A percentile compares a stretch with the other conserved stretches of the same genome.
Evolutionary conservation across 179 eudicot species (phyloP).

Genomic region (Carnegiea gigantea): DNA sequence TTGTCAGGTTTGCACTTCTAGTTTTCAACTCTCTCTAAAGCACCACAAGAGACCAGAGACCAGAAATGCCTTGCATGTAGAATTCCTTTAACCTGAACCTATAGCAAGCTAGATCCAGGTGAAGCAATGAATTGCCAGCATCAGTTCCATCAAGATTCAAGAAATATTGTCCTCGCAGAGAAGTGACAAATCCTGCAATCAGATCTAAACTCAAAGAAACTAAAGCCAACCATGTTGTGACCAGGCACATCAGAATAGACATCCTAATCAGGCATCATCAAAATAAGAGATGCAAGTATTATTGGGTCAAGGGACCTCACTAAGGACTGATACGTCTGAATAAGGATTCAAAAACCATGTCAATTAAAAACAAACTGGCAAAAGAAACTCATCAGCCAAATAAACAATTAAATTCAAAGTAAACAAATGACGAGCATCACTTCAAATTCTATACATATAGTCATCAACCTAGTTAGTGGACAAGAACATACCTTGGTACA

Average conservation of each 20-base stretch:
- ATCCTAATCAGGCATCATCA: not conserved
- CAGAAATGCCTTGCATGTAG: too few species aligned
- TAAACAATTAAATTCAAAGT: not conserved
- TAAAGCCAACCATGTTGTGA: not conserved
- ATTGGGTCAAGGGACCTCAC: not conserved
- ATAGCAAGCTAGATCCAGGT: not conserved
- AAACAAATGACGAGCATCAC: not conserved
- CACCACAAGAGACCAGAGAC: too few species aligned
- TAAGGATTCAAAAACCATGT: not conserved
- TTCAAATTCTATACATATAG: not conserved
- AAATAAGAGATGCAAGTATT: not conserved
- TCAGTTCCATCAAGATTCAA: too few species aligned
- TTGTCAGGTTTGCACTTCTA: too few species aligned
- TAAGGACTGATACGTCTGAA: not conserved
- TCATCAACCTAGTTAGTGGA: not conserved
- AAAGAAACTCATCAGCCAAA: not conserved
- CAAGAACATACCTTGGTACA: constrained; percentile 70
- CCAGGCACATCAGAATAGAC: not conserved
- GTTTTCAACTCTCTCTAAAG: too few species aligned
- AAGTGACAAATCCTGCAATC: too few species aligned
- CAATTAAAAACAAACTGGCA: not conserved
- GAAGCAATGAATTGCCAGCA: not conserved
- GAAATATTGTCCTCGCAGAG: too few species aligned
- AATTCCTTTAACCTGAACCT: too few species aligned
- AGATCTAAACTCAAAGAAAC: not conserved